phyloP scores from a whole-genome alignment of 495 filamentous ascomycete species.

The Wilcoxina mikolae region DNA sequence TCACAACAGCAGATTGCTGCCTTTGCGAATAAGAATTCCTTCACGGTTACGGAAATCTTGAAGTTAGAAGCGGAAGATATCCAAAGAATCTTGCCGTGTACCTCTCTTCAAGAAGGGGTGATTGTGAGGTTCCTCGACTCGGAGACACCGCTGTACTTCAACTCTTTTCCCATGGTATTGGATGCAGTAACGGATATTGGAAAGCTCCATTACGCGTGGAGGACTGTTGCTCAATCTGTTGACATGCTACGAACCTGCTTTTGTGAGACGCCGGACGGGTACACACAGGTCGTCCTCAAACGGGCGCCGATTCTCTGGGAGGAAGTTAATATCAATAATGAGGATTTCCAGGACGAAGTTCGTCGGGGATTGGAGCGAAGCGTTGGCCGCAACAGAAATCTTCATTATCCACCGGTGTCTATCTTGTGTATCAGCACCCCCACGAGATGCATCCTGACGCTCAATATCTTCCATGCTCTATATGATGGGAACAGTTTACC shows the following conservation, averaged over 20 bases:
- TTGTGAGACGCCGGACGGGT: constrained; percentile 50
- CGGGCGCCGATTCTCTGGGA: constrained; percentile 36
- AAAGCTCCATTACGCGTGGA: constrained; percentile 39
- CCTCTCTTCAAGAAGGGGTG: constrained; percentile 67
- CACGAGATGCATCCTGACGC: constrained; percentile 32
- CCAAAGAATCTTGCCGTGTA: constrained; percentile 59
- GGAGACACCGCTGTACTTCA: constrained; percentile 49
- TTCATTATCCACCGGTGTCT: constrained; percentile 27
- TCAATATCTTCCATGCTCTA: constrained; percentile 69
- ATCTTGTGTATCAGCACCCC: constrained; percentile 32
- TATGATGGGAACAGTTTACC: constrained; percentile 75
- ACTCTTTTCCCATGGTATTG: constrained; percentile 48
- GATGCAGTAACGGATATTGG: constrained; percentile 30
- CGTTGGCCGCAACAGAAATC: constrained; percentile 31
- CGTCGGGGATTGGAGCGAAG: constrained; percentile 20
- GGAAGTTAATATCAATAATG: constrained; percentile 16
- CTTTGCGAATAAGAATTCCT: constrained; percentile 40
- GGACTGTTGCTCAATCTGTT: constrained; percentile 32
- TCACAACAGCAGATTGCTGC: constrained; percentile 43
- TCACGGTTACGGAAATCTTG: constrained; percentile 36
- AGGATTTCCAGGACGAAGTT: constrained; percentile 15
- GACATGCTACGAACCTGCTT: constrained; percentile 55
- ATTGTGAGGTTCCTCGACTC: constrained; percentile 49
- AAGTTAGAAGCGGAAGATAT: constrained; percentile 36
- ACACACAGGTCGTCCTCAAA: constrained; percentile 51